Conservation (phyloP, 2,329 filamentous ascomycete genomes). For the Moelleriella libera region DNA sequence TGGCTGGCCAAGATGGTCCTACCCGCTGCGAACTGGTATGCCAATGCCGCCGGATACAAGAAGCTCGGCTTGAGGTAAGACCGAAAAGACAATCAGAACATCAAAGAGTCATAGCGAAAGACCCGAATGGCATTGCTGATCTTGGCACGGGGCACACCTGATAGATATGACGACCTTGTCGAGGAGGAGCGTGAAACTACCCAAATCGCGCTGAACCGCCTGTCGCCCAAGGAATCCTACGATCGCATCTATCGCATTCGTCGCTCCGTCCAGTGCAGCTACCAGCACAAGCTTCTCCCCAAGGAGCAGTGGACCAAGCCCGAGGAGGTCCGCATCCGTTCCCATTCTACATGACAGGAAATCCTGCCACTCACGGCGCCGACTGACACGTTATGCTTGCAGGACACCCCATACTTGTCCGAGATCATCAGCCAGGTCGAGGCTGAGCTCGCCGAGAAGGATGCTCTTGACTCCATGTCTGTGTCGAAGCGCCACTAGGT, state of each 20-base stretch:
- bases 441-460: conserved; percentile 35
- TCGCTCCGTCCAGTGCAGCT: conserved; percentile 71
- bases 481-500: conserved; percentile 34
- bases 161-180: conserved; percentile 86
- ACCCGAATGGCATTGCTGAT: neutral
- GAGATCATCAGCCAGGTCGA: conserved; percentile 38
- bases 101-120: neutral
- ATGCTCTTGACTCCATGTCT: conserved; percentile 34
- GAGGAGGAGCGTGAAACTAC: conserved; percentile 83
- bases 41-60: conserved; percentile 80
- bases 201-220: conserved; percentile 78
- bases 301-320: conserved; percentile 46
- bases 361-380: neutral
- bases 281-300: conserved; percentile 50
- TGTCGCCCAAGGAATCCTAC: conserved; percentile 80
- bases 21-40: conserved; percentile 81
- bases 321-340: conserved; percentile 24
- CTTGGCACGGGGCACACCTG: neutral
- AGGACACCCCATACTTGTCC: conserved; percentile 40
- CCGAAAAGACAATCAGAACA: conserved; percentile 7
- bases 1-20: conserved; percentile 66
- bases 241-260: conserved; percentile 96
- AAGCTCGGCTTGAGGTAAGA: conserved; percentile 76
- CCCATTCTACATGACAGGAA: too few species aligned
- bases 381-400: neutral